phyloP scores from a whole-genome alignment of 1,284 basidiomycete species.

The Pseudozyma pruni region DNA sequence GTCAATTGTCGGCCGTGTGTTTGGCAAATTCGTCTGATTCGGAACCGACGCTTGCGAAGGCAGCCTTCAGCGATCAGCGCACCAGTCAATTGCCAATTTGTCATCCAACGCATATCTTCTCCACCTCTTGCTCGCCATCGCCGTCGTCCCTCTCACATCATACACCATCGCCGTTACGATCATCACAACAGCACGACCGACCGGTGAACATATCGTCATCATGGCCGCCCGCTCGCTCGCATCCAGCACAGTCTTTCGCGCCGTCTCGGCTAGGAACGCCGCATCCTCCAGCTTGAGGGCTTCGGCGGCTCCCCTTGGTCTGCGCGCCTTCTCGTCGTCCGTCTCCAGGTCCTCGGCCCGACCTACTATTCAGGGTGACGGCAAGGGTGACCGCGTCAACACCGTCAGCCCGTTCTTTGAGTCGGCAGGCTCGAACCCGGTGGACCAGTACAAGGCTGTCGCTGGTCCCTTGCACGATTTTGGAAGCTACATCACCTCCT shows the following conservation, averaged over 20 bases:
- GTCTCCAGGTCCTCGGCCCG: constrained; percentile 21
- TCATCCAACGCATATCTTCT: constrained; percentile 37
- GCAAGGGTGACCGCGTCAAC: constrained; percentile 63
- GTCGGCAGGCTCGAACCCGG: constrained; percentile 62
- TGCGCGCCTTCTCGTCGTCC: constrained; percentile 31
- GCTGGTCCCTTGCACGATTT: constrained; percentile 62
- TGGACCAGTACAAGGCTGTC: constrained; percentile 52
- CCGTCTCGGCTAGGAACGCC: constrained; percentile 33
- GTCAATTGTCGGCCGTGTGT: too few relatives aligned
- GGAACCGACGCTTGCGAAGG: constrained; percentile 32
- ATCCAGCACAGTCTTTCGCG: constrained; percentile 31
- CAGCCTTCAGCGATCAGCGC: constrained; percentile 28
- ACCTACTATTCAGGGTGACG: constrained; percentile 40
- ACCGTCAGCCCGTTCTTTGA: constrained; percentile 57
- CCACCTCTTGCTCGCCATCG: constrained; percentile 5
- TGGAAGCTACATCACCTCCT: constrained; percentile 64
- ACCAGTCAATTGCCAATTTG: constrained; percentile 30
- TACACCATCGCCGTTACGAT: not conserved
- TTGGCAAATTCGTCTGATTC: constrained; percentile 2
- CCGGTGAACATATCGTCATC: constrained; percentile 8
- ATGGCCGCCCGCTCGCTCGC: constrained; percentile 40
- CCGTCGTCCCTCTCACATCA: not conserved
- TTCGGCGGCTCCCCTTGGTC: constrained; percentile 19
- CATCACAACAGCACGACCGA: not conserved
- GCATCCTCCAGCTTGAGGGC: constrained; percentile 23